Base-by-base conservation (phyloP, 495 filamentous ascomycete species). In the Hypoxylon rickii region DNA sequence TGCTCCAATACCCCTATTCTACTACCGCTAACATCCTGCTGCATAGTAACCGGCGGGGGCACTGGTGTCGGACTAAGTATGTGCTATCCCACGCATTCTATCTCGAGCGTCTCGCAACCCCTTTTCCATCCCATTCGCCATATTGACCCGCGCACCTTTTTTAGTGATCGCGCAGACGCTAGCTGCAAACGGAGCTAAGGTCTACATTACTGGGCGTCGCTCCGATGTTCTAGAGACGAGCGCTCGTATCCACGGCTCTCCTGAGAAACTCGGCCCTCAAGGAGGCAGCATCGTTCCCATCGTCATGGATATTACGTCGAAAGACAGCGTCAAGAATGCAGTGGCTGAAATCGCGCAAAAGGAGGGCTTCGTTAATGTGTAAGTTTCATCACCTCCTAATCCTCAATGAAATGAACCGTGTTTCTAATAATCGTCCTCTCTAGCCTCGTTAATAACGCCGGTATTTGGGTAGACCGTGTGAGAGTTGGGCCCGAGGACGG, bases 201-300 rank as follows among this genome's bases (percentile, higher is more conserved):
- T 92, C 22, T 92, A 92, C 71, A 91, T 94, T 53, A 88, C 86
- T 6, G 90, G 88, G 3, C 86, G 89, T 36, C 86, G 87, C 64
- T 76, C 49, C 42, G 77, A 84, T 8, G 70, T 80, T 1, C 76
- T 86, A 0, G 69, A 83, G 39, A 72, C 71, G 13, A 76, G 77
- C 12, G 72, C 81, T 0, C 68, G 67, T 10, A 61, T 62, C 10
- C 73, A 78, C 56, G 70, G 71, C 43, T 61, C 64, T 20, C 51
- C 63, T 24, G 69, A 70, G 45, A 69, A 58, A 31, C 60, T 70
- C 7, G 68, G 70, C 2, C 31, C 33, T 5, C 33, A 32, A 1
- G 65, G 62, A 1, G 72, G 74, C 22, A 66, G 68, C 49, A 76
- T 77, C 41, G 63, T 86, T 58, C 77, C 85, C 26, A 83, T 92